Percentiles rank a stretch among this genome's conserved stretches.
Conservation (phyloP, 345 rosid species). For the Populus euphratica region DNA sequence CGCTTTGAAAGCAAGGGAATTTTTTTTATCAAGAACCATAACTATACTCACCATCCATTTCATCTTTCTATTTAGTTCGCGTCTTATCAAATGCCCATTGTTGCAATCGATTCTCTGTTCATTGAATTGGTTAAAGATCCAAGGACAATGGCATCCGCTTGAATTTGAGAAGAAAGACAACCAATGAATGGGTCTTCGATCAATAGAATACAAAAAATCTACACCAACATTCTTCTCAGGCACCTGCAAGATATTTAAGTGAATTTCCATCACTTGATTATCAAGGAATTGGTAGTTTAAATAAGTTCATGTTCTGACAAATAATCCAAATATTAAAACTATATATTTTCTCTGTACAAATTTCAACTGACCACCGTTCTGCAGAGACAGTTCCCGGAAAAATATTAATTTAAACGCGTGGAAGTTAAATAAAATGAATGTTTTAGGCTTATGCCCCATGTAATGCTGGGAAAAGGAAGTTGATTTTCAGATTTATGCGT, state of each 20-base stretch:
- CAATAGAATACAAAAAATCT: neutral
- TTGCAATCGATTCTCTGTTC: neutral
- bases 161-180: neutral
- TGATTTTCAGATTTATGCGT: neutral
- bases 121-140: neutral
- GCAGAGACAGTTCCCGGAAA: neutral
- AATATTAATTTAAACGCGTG: too few species aligned
- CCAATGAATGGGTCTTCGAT: neutral
- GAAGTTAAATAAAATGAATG: too few species aligned
- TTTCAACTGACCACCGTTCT: neutral
- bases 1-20: too few species aligned
- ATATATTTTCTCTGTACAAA: neutral
- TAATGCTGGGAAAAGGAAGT: constrained; percentile 17
- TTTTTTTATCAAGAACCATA: too few species aligned
- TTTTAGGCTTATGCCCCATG: constrained; percentile 16
- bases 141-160: neutral
- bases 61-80: too few species aligned
- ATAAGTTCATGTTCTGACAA: neutral
- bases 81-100: neutral
- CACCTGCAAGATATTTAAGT: neutral
- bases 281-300: neutral
- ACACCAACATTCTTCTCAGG: neutral
- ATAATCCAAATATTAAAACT: neutral
- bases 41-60: too few species aligned
- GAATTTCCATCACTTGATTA: neutral